phyloP scores from a whole-genome alignment of 129 eudicot genomes.

The Tagetes erecta region DNA sequence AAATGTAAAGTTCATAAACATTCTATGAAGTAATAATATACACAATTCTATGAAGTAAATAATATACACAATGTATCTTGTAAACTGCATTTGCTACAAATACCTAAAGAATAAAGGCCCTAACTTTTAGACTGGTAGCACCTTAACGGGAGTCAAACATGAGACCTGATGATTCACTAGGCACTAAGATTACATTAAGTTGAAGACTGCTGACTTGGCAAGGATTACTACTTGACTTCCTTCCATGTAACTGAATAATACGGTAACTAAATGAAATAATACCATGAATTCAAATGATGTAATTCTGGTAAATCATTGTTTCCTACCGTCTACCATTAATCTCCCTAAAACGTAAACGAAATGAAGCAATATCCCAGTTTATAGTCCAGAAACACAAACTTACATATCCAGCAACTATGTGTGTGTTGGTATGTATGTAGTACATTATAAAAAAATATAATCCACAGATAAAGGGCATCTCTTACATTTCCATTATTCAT shows the following conservation, averaged over 20 bases:
- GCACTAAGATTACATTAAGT: not conserved
- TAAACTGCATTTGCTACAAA: not conserved
- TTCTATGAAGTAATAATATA: not conserved
- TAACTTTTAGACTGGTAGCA: not conserved
- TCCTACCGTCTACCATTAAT: not conserved
- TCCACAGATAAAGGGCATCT: not conserved
- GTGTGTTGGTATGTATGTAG: constrained; percentile 6
- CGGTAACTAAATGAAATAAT: not conserved
- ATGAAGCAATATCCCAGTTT: constrained; percentile 7
- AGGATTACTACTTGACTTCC: not conserved
- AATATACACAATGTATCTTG: not conserved
- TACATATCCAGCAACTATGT: constrained; percentile 13
- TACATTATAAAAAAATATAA: constrained; percentile 9
- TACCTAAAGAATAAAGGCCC: not conserved
- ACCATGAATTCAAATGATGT: not conserved
- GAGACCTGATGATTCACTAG: constrained; percentile 1
- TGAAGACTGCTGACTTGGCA: not conserved
- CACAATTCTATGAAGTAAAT: not conserved
- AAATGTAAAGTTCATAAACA: not conserved
- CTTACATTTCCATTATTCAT: not conserved
- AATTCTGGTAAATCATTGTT: not conserved
- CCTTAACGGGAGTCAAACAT: not conserved
- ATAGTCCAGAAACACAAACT: not conserved
- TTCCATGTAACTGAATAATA: not conserved
- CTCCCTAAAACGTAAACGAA: constrained; percentile 5